Evolutionary conservation across 1,284 basidiomycete species (phyloP).

Genomic region (Naganishia sp.): DNA sequence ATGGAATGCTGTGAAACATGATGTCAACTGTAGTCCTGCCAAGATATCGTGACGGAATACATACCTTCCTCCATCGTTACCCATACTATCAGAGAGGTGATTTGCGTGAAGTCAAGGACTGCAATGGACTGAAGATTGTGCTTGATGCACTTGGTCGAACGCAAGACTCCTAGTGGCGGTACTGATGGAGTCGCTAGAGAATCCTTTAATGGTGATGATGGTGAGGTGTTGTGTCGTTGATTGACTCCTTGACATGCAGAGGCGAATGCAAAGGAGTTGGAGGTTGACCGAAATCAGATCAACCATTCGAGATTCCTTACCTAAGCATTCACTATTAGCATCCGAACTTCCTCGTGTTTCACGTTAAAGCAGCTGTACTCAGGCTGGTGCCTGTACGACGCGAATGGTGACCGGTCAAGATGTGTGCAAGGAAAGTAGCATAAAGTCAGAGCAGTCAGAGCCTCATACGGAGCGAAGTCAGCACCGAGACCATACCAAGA

Average conservation of each 20-base stretch:
- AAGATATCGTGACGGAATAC: not conserved
- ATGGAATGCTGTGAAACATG: constrained; percentile 40
- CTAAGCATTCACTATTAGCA: not conserved
- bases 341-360: constrained; percentile 19
- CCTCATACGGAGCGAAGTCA: not conserved
- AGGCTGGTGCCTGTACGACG: not conserved
- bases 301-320: too few species aligned
- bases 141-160: too few species aligned
- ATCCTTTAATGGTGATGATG: not conserved
- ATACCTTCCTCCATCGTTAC: constrained; percentile 33
- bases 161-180: too few species aligned
- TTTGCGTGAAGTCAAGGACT: too few species aligned
- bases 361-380: constrained; percentile 1
- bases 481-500: not conserved
- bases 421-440: too few species aligned
- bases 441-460: not conserved
- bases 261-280: not conserved
- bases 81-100: constrained; percentile 5
- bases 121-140: too few species aligned
- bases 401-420: not conserved
- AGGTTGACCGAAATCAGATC: too few species aligned
- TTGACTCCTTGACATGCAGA: not conserved
- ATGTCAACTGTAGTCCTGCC: not conserved
- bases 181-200: too few species aligned
- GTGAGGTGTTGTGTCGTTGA: not conserved